These are phyloP conservation scores for Calocera viscosa DNA, from an alignment of 768 basidiomycete genomes.

Conservation along the genomic window DNA sequence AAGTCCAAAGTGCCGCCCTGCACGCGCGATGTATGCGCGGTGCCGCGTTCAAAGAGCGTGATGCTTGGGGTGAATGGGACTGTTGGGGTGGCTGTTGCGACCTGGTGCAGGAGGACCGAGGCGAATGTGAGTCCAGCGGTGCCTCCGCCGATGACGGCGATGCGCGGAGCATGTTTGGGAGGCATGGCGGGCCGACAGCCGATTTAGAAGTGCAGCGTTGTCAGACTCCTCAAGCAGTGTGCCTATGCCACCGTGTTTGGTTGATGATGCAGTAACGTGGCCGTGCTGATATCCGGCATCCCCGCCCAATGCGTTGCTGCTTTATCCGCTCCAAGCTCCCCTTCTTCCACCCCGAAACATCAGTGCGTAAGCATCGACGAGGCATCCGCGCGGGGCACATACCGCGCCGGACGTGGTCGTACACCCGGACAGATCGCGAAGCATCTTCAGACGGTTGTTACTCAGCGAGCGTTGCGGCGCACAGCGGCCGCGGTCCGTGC, in stretches of 20 bases:
- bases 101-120: conserved; percentile 20
- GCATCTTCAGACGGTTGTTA: too few relatives aligned
- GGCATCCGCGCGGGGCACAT: too few relatives aligned
- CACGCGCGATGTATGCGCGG: conserved; percentile 10
- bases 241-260: too few relatives aligned
- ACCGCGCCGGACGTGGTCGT: background rate
- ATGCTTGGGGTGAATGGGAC: background rate
- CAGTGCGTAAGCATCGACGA: too few relatives aligned
- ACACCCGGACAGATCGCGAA: background rate
- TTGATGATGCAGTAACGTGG: too few relatives aligned
- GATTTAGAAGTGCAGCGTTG: background rate
- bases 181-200: background rate
- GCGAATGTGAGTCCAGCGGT: conserved; percentile 24
- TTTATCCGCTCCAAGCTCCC: too few relatives aligned
- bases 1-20: conserved; percentile 25
- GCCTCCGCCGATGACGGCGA: conserved; percentile 23
- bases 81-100: conserved; percentile 12
- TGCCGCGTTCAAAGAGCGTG: conserved; percentile 22
- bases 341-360: too few relatives aligned
- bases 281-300: too few relatives aligned
- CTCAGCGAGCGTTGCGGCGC: too few relatives aligned
- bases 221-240: too few relatives aligned
- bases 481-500: too few relatives aligned
- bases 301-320: too few relatives aligned
- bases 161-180: background rate